A percentile compares a stretch with the other conserved stretches of the same genome.
Evolutionary conservation across 1,284 basidiomycete genomes (phyloP).

Genomic region (Sparassis latifolia): DNA sequence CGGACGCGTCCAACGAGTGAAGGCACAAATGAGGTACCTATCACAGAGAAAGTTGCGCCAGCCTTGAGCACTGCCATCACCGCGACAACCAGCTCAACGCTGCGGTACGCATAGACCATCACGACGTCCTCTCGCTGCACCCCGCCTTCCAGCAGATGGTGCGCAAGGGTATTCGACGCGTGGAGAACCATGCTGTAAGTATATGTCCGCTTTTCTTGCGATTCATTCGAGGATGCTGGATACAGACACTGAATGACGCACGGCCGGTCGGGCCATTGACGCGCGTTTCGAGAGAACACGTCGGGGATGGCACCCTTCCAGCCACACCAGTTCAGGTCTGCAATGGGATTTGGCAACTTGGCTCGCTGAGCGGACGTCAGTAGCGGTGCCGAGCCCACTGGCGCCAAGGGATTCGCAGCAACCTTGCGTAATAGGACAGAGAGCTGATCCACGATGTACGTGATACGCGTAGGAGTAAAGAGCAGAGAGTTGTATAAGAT

Average conservation of each 20-base stretch:
- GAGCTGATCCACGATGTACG: constrained; percentile 82
- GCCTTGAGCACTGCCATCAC: constrained; percentile 97
- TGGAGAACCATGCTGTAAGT: constrained; percentile 81
- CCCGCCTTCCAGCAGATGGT: constrained; percentile 83
- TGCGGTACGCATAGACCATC: constrained; percentile 97
- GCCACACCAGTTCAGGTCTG: constrained; percentile 94
- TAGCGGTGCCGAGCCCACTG: constrained; percentile 76
- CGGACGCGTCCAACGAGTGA: background rate
- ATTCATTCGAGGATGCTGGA: constrained; percentile 31
- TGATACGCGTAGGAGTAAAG: constrained; percentile 79
- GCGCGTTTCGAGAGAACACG: constrained; percentile 83
- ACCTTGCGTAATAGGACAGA: constrained; percentile 76
- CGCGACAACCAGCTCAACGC: constrained; percentile 94
- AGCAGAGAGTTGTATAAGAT: constrained; percentile 94
- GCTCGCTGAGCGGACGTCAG: constrained; percentile 68
- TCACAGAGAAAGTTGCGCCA: constrained; percentile 96
- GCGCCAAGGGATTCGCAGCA: constrained; percentile 51
- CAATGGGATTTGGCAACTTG: constrained; percentile 79
- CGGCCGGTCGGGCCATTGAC: constrained; percentile 66
- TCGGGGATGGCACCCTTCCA: constrained; percentile 96
- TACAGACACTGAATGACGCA: constrained; percentile 81
- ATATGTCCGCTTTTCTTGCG: constrained; percentile 57
- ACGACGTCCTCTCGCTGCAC: constrained; percentile 94
- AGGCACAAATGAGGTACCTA: constrained; percentile 51
- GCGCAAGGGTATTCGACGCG: constrained; percentile 88